Evolutionary conservation across 805 yeast genomes (phyloP), one percentile per base, ranked within the genome.

Genomic region (Metschnikowia lunata): DNA sequence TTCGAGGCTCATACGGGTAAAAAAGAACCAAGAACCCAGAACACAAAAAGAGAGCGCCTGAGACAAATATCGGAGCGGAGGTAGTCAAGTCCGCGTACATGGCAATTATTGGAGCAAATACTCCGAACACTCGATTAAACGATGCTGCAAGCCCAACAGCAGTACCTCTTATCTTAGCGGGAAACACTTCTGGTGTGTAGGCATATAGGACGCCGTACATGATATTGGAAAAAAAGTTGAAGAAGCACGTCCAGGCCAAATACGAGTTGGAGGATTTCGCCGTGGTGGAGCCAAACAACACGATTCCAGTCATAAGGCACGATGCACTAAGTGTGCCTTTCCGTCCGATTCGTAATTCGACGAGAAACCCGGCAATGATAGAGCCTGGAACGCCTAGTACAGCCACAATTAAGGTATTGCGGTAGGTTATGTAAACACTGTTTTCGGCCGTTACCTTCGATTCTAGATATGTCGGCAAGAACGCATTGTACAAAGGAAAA

Each of bases 161-260:
- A 1, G 86, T 80, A 12, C 82, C 81, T 47, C 73, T 54, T 32
- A 66, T 60, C 40, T 58, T 62, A 1, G 72, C 56, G 33, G 82
- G 82, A 59, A 82, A 72, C 23, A 78, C 76, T 56, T 82, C 85
- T 0, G 86, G 87, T 3, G 85, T 80, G 56, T 79, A 80, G 5
- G 85, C 86, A 54, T 79, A 82, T 15, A 82, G 61, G 18, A 77
- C 75, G 5, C 81, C 83, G 7, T 61, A 50, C 70, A 69, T 66
- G 37, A 79, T 66, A 59, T 76, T 78, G 14, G 83, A 77, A 30
- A 75, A 74, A 45, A 68, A 65, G 36, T 62, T 62, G 53, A 69
- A 69, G 28, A 57, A 60, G 39, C 82, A 79, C 57, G 78, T 79
- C 65, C 71, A 79, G 6, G 63, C 73, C 51, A 69, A 59, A 44